Evolutionary conservation across 176 grass and related monocot species (phyloP).

Genomic region (Bolboschoenus planiculmis): DNA sequence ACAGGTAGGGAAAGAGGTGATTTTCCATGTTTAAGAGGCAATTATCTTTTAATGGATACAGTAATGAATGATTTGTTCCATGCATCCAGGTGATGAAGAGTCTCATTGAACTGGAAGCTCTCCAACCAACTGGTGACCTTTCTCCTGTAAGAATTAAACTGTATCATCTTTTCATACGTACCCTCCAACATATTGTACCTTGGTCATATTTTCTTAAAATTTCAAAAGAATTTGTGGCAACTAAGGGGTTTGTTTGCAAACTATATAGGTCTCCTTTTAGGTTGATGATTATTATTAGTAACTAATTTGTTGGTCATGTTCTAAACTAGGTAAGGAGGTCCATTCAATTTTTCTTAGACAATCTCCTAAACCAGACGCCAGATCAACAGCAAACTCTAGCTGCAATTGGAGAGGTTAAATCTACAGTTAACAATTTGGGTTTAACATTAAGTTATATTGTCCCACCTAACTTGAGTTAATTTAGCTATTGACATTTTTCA

Average conservation of each 20-base stretch:
- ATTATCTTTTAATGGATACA: neutral
- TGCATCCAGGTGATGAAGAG: conserved; percentile 72
- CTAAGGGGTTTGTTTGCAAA: conserved; percentile 4
- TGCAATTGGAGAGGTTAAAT: conserved; percentile 82
- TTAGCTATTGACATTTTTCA: conserved; percentile 24
- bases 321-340: conserved; percentile 76
- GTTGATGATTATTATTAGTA: neutral
- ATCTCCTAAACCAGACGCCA: conserved; percentile 62
- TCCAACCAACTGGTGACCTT: conserved; percentile 83
- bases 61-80: conserved; percentile 9
- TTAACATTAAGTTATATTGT: neutral
- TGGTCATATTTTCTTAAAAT: neutral
- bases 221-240: neutral
- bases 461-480: neutral
- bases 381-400: conserved; percentile 80
- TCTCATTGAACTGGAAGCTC: conserved; percentile 90
- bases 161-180: neutral
- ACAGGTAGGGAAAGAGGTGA: neutral
- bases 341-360: conserved; percentile 87
- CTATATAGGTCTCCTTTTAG: neutral
- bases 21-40: neutral
- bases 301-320: conserved; percentile 19
- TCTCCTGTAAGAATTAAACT: conserved; percentile 61
- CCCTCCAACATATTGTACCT: neutral
- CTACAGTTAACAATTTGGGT: conserved; percentile 4